Base-by-base conservation (phyloP, 2,329 filamentous ascomycete genomes). In the Epichloe scottii region DNA sequence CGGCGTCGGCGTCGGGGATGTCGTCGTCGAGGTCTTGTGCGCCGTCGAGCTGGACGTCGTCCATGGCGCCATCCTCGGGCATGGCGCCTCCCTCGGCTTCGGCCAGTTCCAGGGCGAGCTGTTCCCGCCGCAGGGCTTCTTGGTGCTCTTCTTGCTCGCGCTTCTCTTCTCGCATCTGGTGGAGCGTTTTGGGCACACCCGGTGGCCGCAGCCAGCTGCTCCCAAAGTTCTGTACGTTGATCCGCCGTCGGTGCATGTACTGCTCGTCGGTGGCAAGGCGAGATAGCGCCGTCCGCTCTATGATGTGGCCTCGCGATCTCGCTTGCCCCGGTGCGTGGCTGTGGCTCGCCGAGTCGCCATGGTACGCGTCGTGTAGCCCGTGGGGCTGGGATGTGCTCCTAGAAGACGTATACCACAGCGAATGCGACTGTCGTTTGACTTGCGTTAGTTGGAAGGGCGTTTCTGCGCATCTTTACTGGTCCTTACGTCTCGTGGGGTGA, bases 181-280 rank as follows among this genome's bases (percentile, higher is more conserved):
- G 84, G 53, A 95, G 80, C 1, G 91, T 95, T 74, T 97, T 98
- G 52, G 81, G 67, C 51, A 95, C 77, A 7, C 91, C 93, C 0
- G 89, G 89, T 0, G 93, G 93, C 53, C 85, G 87, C 51, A 98
- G 83, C 93, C 93, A 98, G 43, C 79, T 79, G 57, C 84, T 86
- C 54, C 93, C 93, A 63, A 94, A 96, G 61, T 89, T 87, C 46
- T 85, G 80, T 33, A 97, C 85, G 57, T 91, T 89, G 46, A 80
- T 71, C 61, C 90, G 89, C 45, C 91, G 87, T 8, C 84, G 78
- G 50, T 84, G 79, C 56, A 94, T 77, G 52, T 82, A 78, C 54
- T 82, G 77, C 69, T 97, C 93, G 63, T 96, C 91, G 41, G 80
- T 71, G 26, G 79, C 75, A 11, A 95, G 78, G 2, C 83, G 75